Evolutionary conservation across 495 filamentous ascomycete genomes (phyloP).

Genomic region (Arthonia radiata): DNA sequence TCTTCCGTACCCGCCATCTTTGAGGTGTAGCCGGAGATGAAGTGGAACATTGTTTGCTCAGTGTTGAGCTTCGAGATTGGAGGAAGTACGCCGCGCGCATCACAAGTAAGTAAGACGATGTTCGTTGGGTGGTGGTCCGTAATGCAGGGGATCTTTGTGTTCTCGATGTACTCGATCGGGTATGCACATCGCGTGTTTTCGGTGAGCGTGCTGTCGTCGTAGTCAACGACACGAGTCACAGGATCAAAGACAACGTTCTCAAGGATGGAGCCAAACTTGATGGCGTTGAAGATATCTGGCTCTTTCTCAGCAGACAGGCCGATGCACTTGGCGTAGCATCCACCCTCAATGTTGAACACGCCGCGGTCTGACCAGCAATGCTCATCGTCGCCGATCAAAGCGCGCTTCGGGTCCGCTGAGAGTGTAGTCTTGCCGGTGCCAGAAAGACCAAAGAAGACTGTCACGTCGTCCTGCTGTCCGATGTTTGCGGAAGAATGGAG

Average conservation of each 20-base stretch:
- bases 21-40: slow-evolving; percentile 97
- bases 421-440: slow-evolving; percentile 97
- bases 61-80: slow-evolving; percentile 93
- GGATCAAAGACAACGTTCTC: slow-evolving; percentile 98
- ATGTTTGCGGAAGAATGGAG: slow-evolving; percentile 89
- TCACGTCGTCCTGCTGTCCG: slow-evolving; percentile 70
- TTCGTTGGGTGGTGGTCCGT: slow-evolving; percentile 73
- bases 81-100: slow-evolving; percentile 88
- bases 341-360: slow-evolving; percentile 99
- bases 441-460: slow-evolving; percentile 96
- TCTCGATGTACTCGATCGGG: slow-evolving; percentile 94
- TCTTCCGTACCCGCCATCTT: slow-evolving; percentile 99
- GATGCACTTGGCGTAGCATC: slow-evolving; percentile 98
- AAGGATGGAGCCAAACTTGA: slow-evolving; percentile 87
- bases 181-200: slow-evolving; percentile 98
- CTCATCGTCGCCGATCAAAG: slow-evolving; percentile 94
- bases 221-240: slow-evolving; percentile 69
- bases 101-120: slow-evolving; percentile 95
- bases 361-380: slow-evolving; percentile 96
- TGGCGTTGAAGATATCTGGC: slow-evolving; percentile 91
- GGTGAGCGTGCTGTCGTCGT: slow-evolving; percentile 81
- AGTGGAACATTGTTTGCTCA: slow-evolving; percentile 99
- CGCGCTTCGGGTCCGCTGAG: slow-evolving; percentile 88
- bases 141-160: slow-evolving; percentile 93
- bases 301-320: slow-evolving; percentile 96